These are phyloP conservation scores for Ophiocordyceps camponoti-leonardi DNA, from an alignment of 2,329 filamentous ascomycete genomes.

Conservation along the genomic window DNA sequence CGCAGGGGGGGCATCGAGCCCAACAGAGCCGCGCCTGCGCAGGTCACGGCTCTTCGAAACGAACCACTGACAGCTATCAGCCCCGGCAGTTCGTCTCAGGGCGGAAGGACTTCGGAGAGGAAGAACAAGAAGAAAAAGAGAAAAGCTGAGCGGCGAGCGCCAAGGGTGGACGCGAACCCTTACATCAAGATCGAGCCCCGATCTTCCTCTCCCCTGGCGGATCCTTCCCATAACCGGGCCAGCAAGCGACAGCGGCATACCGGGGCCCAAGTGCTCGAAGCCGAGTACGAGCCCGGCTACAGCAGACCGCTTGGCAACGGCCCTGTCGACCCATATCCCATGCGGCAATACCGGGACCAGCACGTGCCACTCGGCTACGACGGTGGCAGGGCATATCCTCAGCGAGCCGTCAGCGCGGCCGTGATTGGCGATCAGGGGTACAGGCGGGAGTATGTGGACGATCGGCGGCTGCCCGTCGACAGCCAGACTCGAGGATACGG, in stretches of 20 bases:
- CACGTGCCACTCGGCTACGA: conserved; percentile 18
- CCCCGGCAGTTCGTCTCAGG: conserved; percentile 42
- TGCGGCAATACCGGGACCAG: conserved; percentile 12
- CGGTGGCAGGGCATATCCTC: conserved; percentile 7
- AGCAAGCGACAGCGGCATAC: conserved; percentile 37
- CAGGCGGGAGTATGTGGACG: conserved; percentile 15
- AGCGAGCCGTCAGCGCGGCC: conserved; percentile 8
- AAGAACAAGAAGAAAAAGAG: conserved; percentile 36
- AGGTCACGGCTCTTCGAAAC: conserved; percentile 38
- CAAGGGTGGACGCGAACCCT: conserved; percentile 28
- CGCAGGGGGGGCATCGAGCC: neutral
- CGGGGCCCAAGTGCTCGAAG: conserved; percentile 18
- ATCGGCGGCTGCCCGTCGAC: conserved; percentile 12
- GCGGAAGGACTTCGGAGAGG: conserved; percentile 27
- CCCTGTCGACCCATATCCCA: conserved; percentile 16
- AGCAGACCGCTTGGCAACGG: conserved; percentile 19
- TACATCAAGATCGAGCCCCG: conserved; percentile 49
- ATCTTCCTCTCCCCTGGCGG: conserved; percentile 41
- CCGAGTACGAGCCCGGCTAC: conserved; percentile 22
- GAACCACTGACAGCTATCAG: conserved; percentile 31
- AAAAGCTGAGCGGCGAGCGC: conserved; percentile 31
- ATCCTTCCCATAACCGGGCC: conserved; percentile 33
- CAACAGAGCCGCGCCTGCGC: conserved; percentile 23
- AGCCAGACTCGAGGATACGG: conserved; percentile 16
- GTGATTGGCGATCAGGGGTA: conserved; percentile 13